Evolutionary conservation across 805 yeast species (phyloP).

Genomic region (Yarrowia osloensis): DNA sequence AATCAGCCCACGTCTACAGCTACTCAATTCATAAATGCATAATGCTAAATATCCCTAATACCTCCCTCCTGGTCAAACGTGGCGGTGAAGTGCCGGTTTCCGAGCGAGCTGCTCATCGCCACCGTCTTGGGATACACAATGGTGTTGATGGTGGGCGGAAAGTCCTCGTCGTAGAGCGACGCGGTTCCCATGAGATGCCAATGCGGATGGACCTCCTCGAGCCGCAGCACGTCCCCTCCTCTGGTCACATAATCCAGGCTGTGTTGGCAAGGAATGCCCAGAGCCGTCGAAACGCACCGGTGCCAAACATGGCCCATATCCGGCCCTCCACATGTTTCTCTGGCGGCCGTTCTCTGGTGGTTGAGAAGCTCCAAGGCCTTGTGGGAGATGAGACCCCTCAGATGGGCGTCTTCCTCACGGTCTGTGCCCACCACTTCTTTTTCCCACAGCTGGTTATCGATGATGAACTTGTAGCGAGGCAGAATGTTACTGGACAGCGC

Average conservation of each 20-base stretch:
- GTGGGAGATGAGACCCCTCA: neutral
- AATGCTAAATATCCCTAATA: too few relatives aligned
- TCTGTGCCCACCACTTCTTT: neutral
- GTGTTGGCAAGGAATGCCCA: neutral
- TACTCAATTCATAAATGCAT: too few relatives aligned
- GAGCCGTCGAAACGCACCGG: neutral
- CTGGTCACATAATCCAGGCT: neutral
- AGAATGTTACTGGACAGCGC: neutral
- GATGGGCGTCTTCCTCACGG: neutral
- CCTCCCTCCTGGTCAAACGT: too few relatives aligned
- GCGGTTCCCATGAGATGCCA: neutral
- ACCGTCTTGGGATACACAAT: neutral
- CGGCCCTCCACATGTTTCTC: neutral
- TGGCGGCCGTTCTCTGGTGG: neutral
- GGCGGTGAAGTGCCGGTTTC: too few relatives aligned
- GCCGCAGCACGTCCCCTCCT: neutral
- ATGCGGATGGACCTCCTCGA: neutral
- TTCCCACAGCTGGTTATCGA: neutral
- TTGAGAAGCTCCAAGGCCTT: neutral
- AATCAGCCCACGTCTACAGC: too few relatives aligned
- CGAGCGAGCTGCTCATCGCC: neutral
- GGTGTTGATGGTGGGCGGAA: neutral
- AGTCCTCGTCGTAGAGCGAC: neutral
- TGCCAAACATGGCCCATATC: neutral
- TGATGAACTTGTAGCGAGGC: neutral